Evolutionary conservation across 2,329 filamentous ascomycete species (phyloP).

Genomic region (Aspergillus novofumigatus): DNA sequence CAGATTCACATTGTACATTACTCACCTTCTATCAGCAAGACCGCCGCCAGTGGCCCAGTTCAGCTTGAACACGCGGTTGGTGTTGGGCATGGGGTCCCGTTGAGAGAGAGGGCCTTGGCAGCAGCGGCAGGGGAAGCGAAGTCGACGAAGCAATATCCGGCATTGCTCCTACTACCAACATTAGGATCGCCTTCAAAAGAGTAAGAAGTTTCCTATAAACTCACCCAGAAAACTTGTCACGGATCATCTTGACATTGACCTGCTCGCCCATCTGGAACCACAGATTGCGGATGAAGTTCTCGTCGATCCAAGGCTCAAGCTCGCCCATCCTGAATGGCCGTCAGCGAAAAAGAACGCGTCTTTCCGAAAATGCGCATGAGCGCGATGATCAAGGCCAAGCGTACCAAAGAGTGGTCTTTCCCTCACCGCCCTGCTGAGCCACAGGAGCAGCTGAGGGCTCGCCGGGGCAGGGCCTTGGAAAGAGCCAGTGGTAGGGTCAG

Average conservation of each 20-base stretch:
- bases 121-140: conserved; percentile 80
- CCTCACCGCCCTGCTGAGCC: conserved; percentile 50
- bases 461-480: conserved; percentile 48
- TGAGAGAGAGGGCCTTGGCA: conserved; percentile 83
- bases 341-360: conserved; percentile 8
- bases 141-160: conserved; percentile 98
- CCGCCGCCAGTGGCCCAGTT: conserved; percentile 99
- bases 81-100: conserved; percentile 90
- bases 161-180: conserved; percentile 66
- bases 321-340: conserved; percentile 83
- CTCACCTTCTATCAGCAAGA: conserved; percentile 84
- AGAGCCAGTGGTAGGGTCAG: conserved; percentile 51
- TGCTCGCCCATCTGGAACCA: conserved; percentile 91
- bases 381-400: conserved; percentile 13
- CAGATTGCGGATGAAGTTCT: conserved; percentile 94
- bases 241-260: conserved; percentile 99
- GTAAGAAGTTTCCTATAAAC: conserved; percentile 24
- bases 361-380: neutral
- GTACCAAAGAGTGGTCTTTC: conserved; percentile 55
- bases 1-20: neutral
- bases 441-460: conserved; percentile 38
- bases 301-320: conserved; percentile 98
- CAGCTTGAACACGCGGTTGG: conserved; percentile 91
- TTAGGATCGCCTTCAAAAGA: conserved; percentile 30
- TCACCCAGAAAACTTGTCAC: conserved; percentile 97